Base-by-base conservation (phyloP, 176 grass and related monocot genomes). In the Carex kokanica region DNA sequence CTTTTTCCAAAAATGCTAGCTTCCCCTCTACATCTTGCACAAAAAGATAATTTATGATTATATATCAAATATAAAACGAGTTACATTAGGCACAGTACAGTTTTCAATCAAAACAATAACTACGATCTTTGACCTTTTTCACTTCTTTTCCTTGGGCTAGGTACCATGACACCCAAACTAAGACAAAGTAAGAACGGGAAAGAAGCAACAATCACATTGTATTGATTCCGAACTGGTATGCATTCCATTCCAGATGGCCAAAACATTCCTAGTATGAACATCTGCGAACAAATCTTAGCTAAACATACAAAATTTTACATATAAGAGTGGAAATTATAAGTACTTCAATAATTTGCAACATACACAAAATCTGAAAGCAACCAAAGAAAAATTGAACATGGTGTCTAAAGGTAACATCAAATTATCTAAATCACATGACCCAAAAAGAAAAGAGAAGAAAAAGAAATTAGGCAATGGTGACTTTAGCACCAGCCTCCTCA, bases 401-500 rank as follows among this genome's bases (percentile, higher is more conserved):
- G 23, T 51, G 43, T 65, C 80, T 65, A 82, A 82, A 82, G 32
- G 23, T 40, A 65, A 82, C 21, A 52, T 27, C 80, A 52, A 82
- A 25, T 82, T 81, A 31, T 82, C 61, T 65, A 82, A 67, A 62
- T 65, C 16, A 82, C 41, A 82, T 40, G 38, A 82, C 15, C 31
- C 58, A 49, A 81, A 62, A 78, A 36, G 34, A 63, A 81, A 61
- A 63, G 15, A 53, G 40, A 51, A 82, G 23, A 31, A 51, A 66
- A 11, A 52, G 45, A 68, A 82, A 52, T 91, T 85, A 97, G 51
- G 61, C 86, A 64, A 97, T 67, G 71, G 94, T 74, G 18, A 97
- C 87, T 86, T 97, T 97, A 51, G 94, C 94, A 58, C 94, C 94
- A 57, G 91, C 94, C 69, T 81, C 94, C 89, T 97, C 94, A 47